Conservation (phyloP, 345 rosid genomes). For the Stellera chamaejasme region DNA sequence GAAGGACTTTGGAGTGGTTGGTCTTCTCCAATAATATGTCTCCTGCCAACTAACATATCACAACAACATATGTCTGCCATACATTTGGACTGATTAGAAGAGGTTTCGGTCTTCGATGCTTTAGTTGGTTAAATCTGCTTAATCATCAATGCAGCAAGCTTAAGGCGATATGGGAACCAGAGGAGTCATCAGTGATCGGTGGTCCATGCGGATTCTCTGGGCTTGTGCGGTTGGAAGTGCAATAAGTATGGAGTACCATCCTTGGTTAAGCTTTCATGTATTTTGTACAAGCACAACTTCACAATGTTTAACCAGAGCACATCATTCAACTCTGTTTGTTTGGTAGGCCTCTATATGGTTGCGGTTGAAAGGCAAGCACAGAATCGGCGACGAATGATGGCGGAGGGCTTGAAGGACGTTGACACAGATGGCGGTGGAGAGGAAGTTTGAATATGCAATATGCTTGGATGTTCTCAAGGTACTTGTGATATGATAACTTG, state of each 20-base stretch:
- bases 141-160: no score
- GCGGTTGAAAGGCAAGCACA: constrained; percentile 69
- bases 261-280: not conserved
- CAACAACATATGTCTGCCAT: no score
- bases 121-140: no score
- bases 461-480: constrained; percentile 11
- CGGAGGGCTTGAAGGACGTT: constrained; percentile 47
- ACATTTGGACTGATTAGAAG: no score
- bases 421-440: constrained; percentile 43
- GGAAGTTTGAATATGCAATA: constrained; percentile 20
- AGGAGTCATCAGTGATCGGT: constrained; percentile 58
- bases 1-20: no score
- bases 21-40: no score
- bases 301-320: not conserved
- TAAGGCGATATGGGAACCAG: constrained; percentile 27
- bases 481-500: constrained; percentile 1
- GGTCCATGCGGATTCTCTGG: constrained; percentile 81
- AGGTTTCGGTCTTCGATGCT: no score
- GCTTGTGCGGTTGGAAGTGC: constrained; percentile 69
- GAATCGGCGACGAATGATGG: constrained; percentile 55
- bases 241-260: constrained; percentile 21
- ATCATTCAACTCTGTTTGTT: constrained; percentile 5
- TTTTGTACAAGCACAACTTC: not conserved
- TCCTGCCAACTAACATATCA: no score
- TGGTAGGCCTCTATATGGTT: constrained; percentile 73